phyloP scores from a whole-genome alignment of 2,329 filamentous ascomycete genomes.

The Neocucurbitaria cava region DNA sequence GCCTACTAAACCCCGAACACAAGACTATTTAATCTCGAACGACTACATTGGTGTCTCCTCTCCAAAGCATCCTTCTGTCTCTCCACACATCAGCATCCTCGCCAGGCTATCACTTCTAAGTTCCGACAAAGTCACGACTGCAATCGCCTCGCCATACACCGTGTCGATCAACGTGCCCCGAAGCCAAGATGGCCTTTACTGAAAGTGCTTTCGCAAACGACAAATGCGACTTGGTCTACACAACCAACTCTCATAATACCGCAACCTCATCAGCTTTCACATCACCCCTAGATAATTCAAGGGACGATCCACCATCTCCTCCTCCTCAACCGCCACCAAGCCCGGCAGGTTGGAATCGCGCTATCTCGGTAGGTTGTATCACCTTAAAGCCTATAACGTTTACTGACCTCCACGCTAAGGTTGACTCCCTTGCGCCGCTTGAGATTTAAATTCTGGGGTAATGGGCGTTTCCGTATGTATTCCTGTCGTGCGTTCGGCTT shows the following conservation, averaged over 20 bases:
- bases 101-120: neutral
- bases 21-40: conserved; percentile 38
- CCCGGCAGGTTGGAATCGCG: conserved; percentile 39
- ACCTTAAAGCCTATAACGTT: conserved; percentile 4
- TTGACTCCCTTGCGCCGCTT: conserved; percentile 27
- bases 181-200: conserved; percentile 7
- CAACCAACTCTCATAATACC: neutral
- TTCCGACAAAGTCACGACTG: neutral
- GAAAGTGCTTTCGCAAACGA: neutral
- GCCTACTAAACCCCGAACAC: conserved; percentile 15
- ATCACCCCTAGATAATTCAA: conserved; percentile 31
- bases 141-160: neutral
- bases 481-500: neutral
- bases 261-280: conserved; percentile 2
- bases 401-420: conserved; percentile 25
- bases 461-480: neutral
- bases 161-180: neutral
- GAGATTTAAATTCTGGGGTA: conserved; percentile 18
- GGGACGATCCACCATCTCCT: conserved; percentile 49
- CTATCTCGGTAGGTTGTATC: conserved; percentile 21
- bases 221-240: neutral
- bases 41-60: conserved; percentile 26
- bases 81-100: neutral
- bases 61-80: conserved; percentile 17
- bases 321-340: conserved; percentile 51